Conservation (phyloP, 352 stramenopile species). For the Phytophthora hybrid region DNA sequence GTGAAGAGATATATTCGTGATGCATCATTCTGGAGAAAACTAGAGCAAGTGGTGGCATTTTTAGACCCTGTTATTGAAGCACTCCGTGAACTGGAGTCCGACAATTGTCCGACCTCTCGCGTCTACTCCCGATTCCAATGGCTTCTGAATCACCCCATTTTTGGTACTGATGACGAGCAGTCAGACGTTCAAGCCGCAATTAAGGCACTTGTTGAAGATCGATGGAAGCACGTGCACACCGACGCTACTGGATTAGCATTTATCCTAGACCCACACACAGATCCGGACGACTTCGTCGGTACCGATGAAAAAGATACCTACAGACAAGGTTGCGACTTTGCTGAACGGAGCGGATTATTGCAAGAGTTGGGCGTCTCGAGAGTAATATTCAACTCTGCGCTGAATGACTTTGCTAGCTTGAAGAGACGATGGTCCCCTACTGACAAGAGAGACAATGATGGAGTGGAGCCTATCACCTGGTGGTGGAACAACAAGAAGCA, state of each 20-base stretch:
- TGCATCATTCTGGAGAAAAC: constrained; percentile 6
- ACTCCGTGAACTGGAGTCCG: constrained; percentile 13
- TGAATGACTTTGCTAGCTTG: not conserved
- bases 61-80: constrained; percentile 11
- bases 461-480: not conserved
- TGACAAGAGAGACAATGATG: not conserved
- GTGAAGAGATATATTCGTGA: not conserved
- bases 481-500: not conserved
- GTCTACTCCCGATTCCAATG: constrained; percentile 11
- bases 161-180: not conserved
- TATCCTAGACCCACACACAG: not conserved
- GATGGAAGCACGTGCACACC: not conserved
- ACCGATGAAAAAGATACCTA: not conserved
- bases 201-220: not conserved
- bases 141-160: constrained; percentile 9
- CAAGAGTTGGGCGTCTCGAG: not conserved
- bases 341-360: not conserved
- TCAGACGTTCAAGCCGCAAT: not conserved
- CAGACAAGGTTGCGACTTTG: not conserved
- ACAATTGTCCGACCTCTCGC: constrained; percentile 11
- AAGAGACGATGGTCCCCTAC: not conserved
- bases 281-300: not conserved
- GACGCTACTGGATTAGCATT: not conserved
- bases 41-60: constrained; percentile 11
- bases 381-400: not conserved